phyloP scores from a whole-genome alignment of 202 grass and related monocot species.

The Schoenoplectus triqueter region DNA sequence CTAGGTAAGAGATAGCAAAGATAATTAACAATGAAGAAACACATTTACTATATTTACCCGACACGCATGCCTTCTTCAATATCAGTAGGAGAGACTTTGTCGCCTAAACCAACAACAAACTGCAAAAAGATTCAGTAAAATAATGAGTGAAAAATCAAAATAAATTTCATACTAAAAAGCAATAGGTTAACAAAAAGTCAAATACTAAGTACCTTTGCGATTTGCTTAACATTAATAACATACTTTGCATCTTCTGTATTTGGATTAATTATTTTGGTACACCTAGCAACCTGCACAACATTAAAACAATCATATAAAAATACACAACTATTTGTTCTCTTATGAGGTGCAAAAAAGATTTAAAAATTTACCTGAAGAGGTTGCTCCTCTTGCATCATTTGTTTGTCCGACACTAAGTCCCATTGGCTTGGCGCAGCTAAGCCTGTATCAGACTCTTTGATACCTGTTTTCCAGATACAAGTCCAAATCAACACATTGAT shows the following conservation, averaged over 20 bases:
- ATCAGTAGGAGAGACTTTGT: slow-evolving; percentile 96
- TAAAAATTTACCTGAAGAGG: slow-evolving; percentile 56
- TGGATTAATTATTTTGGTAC: slow-evolving; percentile 89
- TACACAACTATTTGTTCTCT: not conserved
- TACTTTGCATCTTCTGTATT: slow-evolving; percentile 90
- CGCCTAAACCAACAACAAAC: slow-evolving; percentile 93
- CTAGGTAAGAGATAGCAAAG: not conserved
- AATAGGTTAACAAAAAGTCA: slow-evolving; percentile 26
- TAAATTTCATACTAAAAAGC: not conserved
- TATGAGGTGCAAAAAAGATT: not conserved
- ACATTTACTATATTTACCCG: slow-evolving; percentile 50
- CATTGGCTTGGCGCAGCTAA: slow-evolving; percentile 90
- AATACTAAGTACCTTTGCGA: slow-evolving; percentile 72
- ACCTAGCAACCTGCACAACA: slow-evolving; percentile 68
- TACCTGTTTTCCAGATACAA: slow-evolving; percentile 51
- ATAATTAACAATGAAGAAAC: slow-evolving; percentile 8
- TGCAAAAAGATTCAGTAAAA: slow-evolving; percentile 42
- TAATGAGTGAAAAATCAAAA: slow-evolving; percentile 13
- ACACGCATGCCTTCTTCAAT: slow-evolving; percentile 99
- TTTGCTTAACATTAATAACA: slow-evolving; percentile 92
- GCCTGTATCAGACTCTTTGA: slow-evolving; percentile 96
- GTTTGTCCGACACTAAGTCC: slow-evolving; percentile 97
- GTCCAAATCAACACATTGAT: not conserved
- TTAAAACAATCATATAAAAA: not conserved
- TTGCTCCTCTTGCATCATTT: slow-evolving; percentile 99